A percentile compares a stretch with the other conserved stretches of the same genome.
phyloP scores from a whole-genome alignment of 176 grass and related monocot genomes.

The Ampelocalamus luodianensis region DNA sequence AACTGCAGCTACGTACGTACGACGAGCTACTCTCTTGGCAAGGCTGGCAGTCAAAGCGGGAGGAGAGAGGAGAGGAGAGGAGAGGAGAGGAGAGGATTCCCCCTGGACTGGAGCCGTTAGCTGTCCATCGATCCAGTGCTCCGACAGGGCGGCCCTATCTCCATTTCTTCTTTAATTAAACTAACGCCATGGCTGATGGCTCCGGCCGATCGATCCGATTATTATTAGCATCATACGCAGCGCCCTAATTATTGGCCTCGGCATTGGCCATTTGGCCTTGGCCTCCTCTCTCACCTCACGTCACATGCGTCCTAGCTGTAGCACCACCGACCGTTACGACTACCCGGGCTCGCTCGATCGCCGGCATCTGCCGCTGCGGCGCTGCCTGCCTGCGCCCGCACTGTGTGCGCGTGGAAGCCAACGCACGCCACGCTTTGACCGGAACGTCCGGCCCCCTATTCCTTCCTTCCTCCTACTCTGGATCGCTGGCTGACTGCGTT shows the following conservation, averaged over 20 bases:
- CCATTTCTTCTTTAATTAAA: not conserved
- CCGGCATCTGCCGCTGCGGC: not conserved
- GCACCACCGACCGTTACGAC: constrained; percentile 31
- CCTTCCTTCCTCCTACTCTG: too few species aligned
- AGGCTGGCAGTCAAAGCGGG: not conserved
- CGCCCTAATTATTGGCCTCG: constrained; percentile 12
- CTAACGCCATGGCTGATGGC: too few species aligned
- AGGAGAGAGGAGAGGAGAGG: not conserved
- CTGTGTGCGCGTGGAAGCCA: constrained; percentile 11
- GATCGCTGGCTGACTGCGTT: not conserved
- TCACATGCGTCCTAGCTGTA: constrained; percentile 39
- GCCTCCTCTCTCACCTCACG: not conserved
- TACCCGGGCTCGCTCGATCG: not conserved
- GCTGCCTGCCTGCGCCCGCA: too few species aligned
- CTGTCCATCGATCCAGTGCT: not conserved
- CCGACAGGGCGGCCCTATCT: not conserved
- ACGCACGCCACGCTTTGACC: constrained; percentile 45
- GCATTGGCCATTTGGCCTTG: not conserved
- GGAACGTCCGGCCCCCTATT: too few species aligned
- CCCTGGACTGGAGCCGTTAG: not conserved
- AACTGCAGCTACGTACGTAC: not conserved
- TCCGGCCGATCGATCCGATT: not conserved
- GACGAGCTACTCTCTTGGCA: not conserved
- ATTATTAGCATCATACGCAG: not conserved
- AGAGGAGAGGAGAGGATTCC: too few species aligned